Evolutionary conservation across 345 rosid genomes (phyloP), one percentile per base, ranked within the genome.

Genomic region (Brassica nigra): DNA sequence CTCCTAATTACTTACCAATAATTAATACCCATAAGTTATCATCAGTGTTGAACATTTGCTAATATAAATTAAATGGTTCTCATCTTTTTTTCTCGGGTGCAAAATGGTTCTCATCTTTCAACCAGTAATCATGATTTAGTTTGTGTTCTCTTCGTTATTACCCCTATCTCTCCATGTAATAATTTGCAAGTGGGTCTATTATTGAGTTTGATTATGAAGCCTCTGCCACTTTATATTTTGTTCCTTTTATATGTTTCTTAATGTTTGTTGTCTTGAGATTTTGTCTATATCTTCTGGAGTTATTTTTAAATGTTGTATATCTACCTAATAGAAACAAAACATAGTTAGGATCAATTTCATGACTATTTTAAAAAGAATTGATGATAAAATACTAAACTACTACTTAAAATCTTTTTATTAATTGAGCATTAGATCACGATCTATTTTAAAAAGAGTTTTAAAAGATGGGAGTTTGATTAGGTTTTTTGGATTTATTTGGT

Each of bases 141-240:
- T 77, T 77, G 54, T 77, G 75, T 77, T 47, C 76, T 77, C 76
- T 77, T 34, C 33, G 12, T 34, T 52, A 16, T 44, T 3, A 20
- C 37, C 54, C 70, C 54, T 28, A 52, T 62, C 29, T 70, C 39
- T 70, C 4, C 0, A 49, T 70, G 70, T 70, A 62, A 70, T 77
- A 77, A 62, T 77, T 66, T 62, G 76, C 80, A 77, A 77, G 71
- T 77, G 80, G 80, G 65, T 77, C 76, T 77, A 77, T 70, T 77
- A 77, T 77, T 62, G 76, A 70, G 76, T 62, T 77, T 70, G 39
- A 70, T 77, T 62, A 70, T 77, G 70, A 77, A 77, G 55, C 70
- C 9, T 70, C 47, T 23, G 55, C 65, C 70, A 70, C 57, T n/a
- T 77, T 75, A 12, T 11, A 10, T 20, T 33, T 34, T 20, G 64